These are phyloP conservation scores for Laetiporus sulphureus DNA, from an alignment of 1,284 basidiomycete species.

Conservation along the genomic window DNA sequence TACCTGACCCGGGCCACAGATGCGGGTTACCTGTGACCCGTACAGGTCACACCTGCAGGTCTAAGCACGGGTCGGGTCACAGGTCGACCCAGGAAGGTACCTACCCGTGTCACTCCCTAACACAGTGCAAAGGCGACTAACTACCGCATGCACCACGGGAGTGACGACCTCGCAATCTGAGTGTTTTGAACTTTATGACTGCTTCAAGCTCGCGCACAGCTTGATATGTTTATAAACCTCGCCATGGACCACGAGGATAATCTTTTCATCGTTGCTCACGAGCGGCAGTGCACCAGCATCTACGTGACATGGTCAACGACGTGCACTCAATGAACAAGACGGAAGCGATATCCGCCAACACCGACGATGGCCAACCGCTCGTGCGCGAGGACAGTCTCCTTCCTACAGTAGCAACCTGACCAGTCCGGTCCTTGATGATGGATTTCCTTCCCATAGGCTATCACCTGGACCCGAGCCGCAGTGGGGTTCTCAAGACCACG, in stretches of 20 bases:
- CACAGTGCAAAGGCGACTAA: not conserved
- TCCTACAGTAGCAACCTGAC: constrained; percentile 89
- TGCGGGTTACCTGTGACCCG: too few relatives aligned
- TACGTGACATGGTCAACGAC: constrained; percentile 26
- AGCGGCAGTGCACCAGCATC: constrained; percentile 98
- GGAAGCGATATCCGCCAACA: constrained; percentile 65
- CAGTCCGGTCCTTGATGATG: constrained; percentile 95
- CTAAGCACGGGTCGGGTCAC: too few relatives aligned
- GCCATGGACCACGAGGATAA: constrained; percentile 92
- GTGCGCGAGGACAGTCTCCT: constrained; percentile 78
- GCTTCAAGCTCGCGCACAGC: constrained; percentile 66
- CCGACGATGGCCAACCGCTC: constrained; percentile 96
- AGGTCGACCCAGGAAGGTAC: too few relatives aligned
- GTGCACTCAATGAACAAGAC: not conserved
- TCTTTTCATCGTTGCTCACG: constrained; percentile 79
- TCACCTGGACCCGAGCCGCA: constrained; percentile 63
- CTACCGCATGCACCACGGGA: constrained; percentile 58
- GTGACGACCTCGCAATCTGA: constrained; percentile 99
- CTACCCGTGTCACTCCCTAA: too few relatives aligned
- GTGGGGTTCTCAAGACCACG: constrained; percentile 73
- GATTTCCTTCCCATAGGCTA: constrained; percentile 83
- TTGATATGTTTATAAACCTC: constrained; percentile 98
- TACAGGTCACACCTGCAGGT: too few relatives aligned
- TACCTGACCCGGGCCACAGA: too few relatives aligned
- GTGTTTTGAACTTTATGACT: constrained; percentile 81